Evolutionary conservation across 2,329 filamentous ascomycete genomes (phyloP).

Genomic region (Pyrenophora teres): DNA sequence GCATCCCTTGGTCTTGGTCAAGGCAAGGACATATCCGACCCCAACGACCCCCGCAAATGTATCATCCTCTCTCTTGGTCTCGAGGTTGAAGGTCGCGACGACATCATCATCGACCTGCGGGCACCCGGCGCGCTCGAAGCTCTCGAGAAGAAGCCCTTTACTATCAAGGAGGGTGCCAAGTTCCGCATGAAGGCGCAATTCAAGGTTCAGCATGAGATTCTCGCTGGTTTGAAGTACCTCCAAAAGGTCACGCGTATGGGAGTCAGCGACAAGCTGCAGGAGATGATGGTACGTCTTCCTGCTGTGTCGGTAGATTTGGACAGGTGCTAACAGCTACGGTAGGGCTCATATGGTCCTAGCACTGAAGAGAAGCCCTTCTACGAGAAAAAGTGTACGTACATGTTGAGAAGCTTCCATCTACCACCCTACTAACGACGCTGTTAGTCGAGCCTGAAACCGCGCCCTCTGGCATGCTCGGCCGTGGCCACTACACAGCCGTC

Average conservation of each 20-base stretch:
- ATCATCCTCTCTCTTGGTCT: conserved; percentile 92
- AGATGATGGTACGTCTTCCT: conserved; percentile 81
- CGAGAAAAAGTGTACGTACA: conserved; percentile 82
- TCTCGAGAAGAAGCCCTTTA: conserved; percentile 92
- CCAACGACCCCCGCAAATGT: conserved; percentile 82
- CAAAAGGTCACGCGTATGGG: conserved; percentile 92
- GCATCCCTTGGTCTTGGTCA: conserved; percentile 85
- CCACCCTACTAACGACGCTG: conserved; percentile 13
- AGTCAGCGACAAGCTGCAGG: conserved; percentile 87
- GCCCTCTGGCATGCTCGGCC: conserved; percentile 84
- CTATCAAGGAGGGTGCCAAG: conserved; percentile 91
- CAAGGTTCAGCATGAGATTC: conserved; percentile 95
- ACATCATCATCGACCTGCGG: conserved; percentile 88
- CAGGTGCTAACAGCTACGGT: conserved; percentile 18
- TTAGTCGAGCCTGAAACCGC: conserved; percentile 89
- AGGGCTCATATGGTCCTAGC: conserved; percentile 93
- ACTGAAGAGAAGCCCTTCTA: conserved; percentile 85
- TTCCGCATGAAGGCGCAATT: conserved; percentile 96
- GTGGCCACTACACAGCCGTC: conserved; percentile 85
- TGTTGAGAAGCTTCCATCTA: neutral
- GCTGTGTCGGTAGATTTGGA: neutral
- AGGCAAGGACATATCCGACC: conserved; percentile 56
- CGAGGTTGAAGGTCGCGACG: conserved; percentile 77
- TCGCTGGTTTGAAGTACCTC: conserved; percentile 93
- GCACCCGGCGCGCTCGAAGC: conserved; percentile 71